These are phyloP conservation scores for Ophiostoma sp. DNA, from an alignment of 2,329 filamentous ascomycete genomes.

Conservation along the genomic window DNA sequence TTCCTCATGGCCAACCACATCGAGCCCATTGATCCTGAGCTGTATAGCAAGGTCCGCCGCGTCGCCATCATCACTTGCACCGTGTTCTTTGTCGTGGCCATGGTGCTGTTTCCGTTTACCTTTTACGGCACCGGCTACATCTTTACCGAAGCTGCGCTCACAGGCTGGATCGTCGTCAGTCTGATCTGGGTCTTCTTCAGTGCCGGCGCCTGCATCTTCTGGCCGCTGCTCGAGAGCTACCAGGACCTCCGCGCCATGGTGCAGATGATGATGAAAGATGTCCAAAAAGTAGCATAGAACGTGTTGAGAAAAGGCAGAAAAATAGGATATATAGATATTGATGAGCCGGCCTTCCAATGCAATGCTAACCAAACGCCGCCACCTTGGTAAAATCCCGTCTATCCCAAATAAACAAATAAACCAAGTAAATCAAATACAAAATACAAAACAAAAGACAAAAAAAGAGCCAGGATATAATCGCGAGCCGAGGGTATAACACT, in stretches of 20 bases:
- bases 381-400: constrained; percentile 18
- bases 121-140: constrained; percentile 36
- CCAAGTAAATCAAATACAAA: constrained; percentile 3
- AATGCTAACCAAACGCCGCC: constrained; percentile 18
- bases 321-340: background rate
- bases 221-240: constrained; percentile 37
- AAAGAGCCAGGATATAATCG: constrained; percentile 9
- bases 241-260: background rate
- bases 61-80: constrained; percentile 37
- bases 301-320: background rate
- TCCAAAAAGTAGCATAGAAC: background rate
- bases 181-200: constrained; percentile 40
- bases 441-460: background rate
- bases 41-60: constrained; percentile 35
- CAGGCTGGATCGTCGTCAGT: constrained; percentile 36
- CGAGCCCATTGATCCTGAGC: constrained; percentile 39
- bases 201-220: constrained; percentile 34
- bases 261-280: background rate
- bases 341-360: background rate
- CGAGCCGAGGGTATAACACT: background rate
- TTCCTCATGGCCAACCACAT: constrained; percentile 39
- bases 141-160: constrained; percentile 32
- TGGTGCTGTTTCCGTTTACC: constrained; percentile 39
- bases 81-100: constrained; percentile 35
- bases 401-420: constrained; percentile 16